These are phyloP conservation scores for Lentinula novae-zelandiae DNA, from an alignment of 1,284 basidiomycete species.

Conservation along the genomic window DNA sequence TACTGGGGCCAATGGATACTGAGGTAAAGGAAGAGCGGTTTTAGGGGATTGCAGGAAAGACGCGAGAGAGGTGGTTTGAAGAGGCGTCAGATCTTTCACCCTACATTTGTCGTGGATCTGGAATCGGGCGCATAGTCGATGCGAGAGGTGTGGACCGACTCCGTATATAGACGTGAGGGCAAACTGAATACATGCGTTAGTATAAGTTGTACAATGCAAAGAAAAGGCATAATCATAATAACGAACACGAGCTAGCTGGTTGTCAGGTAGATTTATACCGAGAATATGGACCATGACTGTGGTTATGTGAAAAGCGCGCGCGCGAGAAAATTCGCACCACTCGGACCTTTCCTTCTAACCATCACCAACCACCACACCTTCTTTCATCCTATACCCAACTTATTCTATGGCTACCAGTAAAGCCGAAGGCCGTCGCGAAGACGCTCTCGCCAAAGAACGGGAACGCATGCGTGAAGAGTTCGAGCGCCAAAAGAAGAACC, in stretches of 20 bases:
- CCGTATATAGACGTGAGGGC: conserved; percentile 86
- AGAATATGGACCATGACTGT: conserved; percentile 70
- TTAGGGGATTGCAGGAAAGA: conserved; percentile 86
- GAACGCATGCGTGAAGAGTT: conserved; percentile 83
- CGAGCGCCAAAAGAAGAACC: conserved; percentile 83
- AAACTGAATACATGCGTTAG: conserved; percentile 46
- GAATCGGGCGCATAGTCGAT: conserved; percentile 82
- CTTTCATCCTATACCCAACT: neutral
- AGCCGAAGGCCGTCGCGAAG: conserved; percentile 74
- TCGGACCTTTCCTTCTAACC: neutral
- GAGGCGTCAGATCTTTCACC: conserved; percentile 72
- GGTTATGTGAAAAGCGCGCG: neutral
- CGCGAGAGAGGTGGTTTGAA: conserved; percentile 80
- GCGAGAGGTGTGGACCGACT: conserved; percentile 69
- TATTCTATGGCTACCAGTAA: conserved; percentile 44
- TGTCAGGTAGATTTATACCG: conserved; percentile 70
- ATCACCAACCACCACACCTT: neutral
- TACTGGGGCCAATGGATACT: conserved; percentile 57
- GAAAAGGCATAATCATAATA: neutral
- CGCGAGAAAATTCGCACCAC: neutral
- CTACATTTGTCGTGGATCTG: conserved; percentile 81
- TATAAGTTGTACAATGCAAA: neutral
- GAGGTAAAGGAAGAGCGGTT: conserved; percentile 59
- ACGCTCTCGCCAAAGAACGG: conserved; percentile 77
- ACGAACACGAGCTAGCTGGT: conserved; percentile 62